Evolutionary conservation across 805 yeast genomes (phyloP).

Genomic region (Millerozyma acaciae): DNA sequence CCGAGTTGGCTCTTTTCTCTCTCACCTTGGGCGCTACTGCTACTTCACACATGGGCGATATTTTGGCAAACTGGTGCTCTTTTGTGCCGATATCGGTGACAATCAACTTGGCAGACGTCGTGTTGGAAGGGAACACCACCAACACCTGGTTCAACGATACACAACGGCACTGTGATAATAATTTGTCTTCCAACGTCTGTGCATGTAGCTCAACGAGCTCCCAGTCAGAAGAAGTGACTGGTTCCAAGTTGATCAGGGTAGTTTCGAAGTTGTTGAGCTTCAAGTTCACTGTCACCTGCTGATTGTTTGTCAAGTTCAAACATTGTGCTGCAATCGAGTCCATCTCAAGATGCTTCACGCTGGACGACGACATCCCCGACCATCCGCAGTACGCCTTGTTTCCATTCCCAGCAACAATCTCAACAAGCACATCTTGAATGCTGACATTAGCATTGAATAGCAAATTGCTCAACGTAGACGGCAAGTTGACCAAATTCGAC

Average conservation of each 20-base stretch:
- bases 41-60: conserved; percentile 64
- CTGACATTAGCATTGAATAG: conserved; percentile 51
- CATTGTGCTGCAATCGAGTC: conserved; percentile 64
- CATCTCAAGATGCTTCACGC: conserved; percentile 45
- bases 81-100: conserved; percentile 42
- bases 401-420: conserved; percentile 28
- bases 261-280: conserved; percentile 51
- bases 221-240: conserved; percentile 79
- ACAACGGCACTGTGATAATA: conserved; percentile 78
- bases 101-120: conserved; percentile 58
- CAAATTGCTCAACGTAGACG: conserved; percentile 42
- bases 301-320: conserved; percentile 43
- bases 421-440: conserved; percentile 57
- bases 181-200: conserved; percentile 63
- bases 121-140: conserved; percentile 62
- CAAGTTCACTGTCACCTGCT: conserved; percentile 38
- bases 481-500: conserved; percentile 54
- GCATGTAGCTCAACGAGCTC: conserved; percentile 85
- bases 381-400: conserved; percentile 52
- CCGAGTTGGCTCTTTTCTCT: conserved; percentile 21
- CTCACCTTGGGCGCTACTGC: conserved; percentile 65
- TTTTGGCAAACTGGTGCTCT: conserved; percentile 45
- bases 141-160: conserved; percentile 56
- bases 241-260: conserved; percentile 69
- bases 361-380: conserved; percentile 52